Percentiles rank a stretch among this genome's conserved stretches.
Evolutionary conservation across 768 basidiomycete species (phyloP).

Genomic region (Lactarius sanguifluus): DNA sequence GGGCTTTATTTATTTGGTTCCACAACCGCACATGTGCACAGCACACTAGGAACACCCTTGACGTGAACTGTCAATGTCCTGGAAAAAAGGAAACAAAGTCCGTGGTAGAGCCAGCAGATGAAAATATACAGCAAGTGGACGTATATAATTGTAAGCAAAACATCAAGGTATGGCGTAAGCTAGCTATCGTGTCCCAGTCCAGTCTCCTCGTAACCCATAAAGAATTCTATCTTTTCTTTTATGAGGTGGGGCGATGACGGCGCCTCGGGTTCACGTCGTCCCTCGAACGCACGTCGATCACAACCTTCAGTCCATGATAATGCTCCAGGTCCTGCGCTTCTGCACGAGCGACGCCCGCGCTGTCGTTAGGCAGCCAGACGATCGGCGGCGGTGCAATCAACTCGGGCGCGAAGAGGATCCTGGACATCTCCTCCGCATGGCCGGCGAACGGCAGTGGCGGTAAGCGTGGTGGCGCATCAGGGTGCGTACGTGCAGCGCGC

Average conservation of each 20-base stretch:
- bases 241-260: slow-evolving; percentile 28
- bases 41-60: background rate
- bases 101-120: background rate
- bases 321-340: slow-evolving; percentile 76
- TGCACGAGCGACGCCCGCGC: slow-evolving; percentile 66
- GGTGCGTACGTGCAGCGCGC: slow-evolving; percentile 72
- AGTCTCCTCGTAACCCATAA: background rate
- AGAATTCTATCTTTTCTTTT: background rate
- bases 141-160: slow-evolving; percentile 14
- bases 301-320: slow-evolving; percentile 69
- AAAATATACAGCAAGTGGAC: slow-evolving; percentile 1
- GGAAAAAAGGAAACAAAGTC: background rate
- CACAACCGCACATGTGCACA: no score
- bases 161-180: slow-evolving; percentile 16
- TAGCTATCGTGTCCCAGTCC: slow-evolving; percentile 22
- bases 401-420: slow-evolving; percentile 80
- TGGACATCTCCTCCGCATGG: slow-evolving; percentile 74
- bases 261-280: slow-evolving; percentile 50
- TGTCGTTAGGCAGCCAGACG: slow-evolving; percentile 85
- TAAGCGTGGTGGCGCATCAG: slow-evolving; percentile 71
- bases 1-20: background rate
- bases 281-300: slow-evolving; percentile 61
- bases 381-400: slow-evolving; percentile 74
- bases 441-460: slow-evolving; percentile 69
- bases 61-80: background rate